Conservation (phyloP, 352 stramenopile genomes). For the Saprolegnia parasitica region DNA sequence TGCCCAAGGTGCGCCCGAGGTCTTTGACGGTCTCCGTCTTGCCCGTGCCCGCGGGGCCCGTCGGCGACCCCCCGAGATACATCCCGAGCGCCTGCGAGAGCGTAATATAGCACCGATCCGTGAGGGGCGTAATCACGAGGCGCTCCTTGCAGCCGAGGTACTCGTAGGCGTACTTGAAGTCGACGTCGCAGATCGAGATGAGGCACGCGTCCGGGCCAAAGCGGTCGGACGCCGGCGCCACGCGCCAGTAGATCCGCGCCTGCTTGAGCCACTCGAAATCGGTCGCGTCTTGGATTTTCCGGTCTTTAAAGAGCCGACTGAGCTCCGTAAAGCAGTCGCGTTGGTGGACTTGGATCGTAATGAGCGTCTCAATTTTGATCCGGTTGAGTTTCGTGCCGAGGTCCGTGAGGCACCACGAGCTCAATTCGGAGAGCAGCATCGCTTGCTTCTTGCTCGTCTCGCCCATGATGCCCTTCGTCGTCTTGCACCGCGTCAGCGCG, state of each 20-base stretch:
- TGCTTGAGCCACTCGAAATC: conserved; percentile 85
- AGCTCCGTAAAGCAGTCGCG: conserved; percentile 74
- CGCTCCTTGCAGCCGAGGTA: conserved; percentile 90
- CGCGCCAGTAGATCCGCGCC: conserved; percentile 69
- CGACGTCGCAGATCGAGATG: conserved; percentile 91
- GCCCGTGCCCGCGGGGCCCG: conserved; percentile 82
- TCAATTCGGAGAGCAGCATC: conserved; percentile 83
- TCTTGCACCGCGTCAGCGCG: conserved; percentile 68
- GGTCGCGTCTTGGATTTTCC: conserved; percentile 65
- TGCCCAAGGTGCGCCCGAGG: conserved; percentile 83
- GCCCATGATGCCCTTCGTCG: conserved; percentile 79
- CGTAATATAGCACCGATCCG: conserved; percentile 88
- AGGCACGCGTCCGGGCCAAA: conserved; percentile 88
- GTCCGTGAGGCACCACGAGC: conserved; percentile 87
- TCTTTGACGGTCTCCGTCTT: conserved; percentile 92
- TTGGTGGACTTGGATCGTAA: conserved; percentile 91
- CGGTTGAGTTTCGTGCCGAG: conserved; percentile 87
- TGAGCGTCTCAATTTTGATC: conserved; percentile 91
- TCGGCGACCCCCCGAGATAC: conserved; percentile 82
- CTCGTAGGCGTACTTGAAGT: conserved; percentile 92
- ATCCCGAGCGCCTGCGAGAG: conserved; percentile 86
- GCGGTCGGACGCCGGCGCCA: conserved; percentile 68
- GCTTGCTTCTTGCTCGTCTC: conserved; percentile 77
- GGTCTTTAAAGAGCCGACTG: conserved; percentile 67
- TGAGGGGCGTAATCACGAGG: conserved; percentile 87